Evolutionary conservation across 2,329 filamentous ascomycete genomes (phyloP).

Genomic region (Cladophialophora chaetospira): DNA sequence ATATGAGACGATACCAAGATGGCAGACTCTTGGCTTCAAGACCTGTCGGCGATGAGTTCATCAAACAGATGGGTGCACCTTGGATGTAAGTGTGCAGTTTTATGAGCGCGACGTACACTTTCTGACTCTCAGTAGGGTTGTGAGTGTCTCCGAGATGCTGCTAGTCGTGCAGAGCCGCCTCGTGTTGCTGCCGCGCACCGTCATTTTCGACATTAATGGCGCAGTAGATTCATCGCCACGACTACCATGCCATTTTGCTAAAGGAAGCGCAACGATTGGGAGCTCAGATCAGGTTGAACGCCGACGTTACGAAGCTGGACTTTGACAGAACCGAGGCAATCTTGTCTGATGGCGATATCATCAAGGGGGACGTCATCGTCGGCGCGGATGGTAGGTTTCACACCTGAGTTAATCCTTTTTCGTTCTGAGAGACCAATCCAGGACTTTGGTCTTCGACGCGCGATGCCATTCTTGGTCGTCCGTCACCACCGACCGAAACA

Average conservation of each 20-base stretch:
- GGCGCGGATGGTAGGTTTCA: constrained; percentile 51
- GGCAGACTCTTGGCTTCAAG: constrained; percentile 35
- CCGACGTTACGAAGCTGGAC: constrained; percentile 33
- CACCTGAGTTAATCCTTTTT: too few relatives aligned
- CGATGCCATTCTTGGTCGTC: constrained; percentile 46
- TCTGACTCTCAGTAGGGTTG: too few relatives aligned
- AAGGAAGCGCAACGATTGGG: constrained; percentile 45
- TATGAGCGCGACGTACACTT: too few relatives aligned
- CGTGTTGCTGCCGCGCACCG: too few relatives aligned
- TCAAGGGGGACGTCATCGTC: constrained; percentile 45
- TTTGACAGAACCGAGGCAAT: constrained; percentile 36
- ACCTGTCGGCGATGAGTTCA: constrained; percentile 3
- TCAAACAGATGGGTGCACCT: constrained; percentile 3
- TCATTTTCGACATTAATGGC: too few relatives aligned
- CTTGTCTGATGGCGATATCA: not conserved
- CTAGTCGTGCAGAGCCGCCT: too few relatives aligned
- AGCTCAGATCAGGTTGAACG: constrained; percentile 37
- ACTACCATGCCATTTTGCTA: constrained; percentile 49
- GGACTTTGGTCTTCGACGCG: constrained; percentile 47
- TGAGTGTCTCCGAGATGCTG: too few relatives aligned
- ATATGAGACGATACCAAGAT: constrained; percentile 37
- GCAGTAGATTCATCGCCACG: constrained; percentile 54
- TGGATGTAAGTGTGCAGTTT: constrained; percentile 4
- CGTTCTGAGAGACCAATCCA: not conserved
- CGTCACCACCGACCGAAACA: constrained; percentile 52